Evolutionary conservation across 495 filamentous ascomycete species (phyloP).

Genomic region (Hypoxylon crocopeplum): DNA sequence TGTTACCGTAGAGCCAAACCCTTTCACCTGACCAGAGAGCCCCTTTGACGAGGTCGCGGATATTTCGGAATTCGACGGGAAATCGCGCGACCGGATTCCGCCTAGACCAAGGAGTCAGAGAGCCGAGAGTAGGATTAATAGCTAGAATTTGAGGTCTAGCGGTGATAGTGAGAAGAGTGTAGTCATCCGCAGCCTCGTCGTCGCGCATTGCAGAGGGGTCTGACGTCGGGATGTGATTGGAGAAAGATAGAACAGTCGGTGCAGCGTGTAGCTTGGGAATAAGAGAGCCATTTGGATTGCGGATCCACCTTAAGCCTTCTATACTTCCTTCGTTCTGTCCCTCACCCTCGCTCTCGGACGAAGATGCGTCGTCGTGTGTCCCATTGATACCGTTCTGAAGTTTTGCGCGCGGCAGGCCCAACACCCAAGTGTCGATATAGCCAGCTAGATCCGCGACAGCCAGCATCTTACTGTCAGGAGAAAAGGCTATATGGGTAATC

Average conservation of each 20-base stretch:
- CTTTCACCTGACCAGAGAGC: constrained; percentile 82
- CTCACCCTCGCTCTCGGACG: constrained; percentile 61
- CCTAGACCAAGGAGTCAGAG: constrained; percentile 82
- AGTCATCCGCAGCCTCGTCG: constrained; percentile 42
- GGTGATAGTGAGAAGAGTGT: constrained; percentile 77
- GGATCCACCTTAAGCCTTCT: constrained; percentile 30
- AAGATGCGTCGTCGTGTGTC: constrained; percentile 42
- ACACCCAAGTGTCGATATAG: constrained; percentile 83
- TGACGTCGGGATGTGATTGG: constrained; percentile 38
- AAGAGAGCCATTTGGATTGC: constrained; percentile 62
- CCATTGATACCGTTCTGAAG: constrained; percentile 43
- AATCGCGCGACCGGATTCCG: constrained; percentile 78
- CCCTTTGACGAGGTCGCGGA: constrained; percentile 80
- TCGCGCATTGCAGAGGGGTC: constrained; percentile 50
- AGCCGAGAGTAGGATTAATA: constrained; percentile 76
- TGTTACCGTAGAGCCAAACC: constrained; percentile 84
- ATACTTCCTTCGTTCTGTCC: constrained; percentile 47
- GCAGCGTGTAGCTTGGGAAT: constrained; percentile 79
- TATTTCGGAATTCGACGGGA: constrained; percentile 71
- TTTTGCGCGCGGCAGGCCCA: constrained; percentile 56
- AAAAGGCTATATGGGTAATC: constrained; percentile 79
- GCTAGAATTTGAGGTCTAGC: constrained; percentile 76
- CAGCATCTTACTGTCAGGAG: constrained; percentile 78
- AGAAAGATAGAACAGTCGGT: constrained; percentile 76
- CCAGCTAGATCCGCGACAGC: constrained; percentile 82